Conservation (phyloP, 352 stramenopile species). For the Peronospora destructor region DNA sequence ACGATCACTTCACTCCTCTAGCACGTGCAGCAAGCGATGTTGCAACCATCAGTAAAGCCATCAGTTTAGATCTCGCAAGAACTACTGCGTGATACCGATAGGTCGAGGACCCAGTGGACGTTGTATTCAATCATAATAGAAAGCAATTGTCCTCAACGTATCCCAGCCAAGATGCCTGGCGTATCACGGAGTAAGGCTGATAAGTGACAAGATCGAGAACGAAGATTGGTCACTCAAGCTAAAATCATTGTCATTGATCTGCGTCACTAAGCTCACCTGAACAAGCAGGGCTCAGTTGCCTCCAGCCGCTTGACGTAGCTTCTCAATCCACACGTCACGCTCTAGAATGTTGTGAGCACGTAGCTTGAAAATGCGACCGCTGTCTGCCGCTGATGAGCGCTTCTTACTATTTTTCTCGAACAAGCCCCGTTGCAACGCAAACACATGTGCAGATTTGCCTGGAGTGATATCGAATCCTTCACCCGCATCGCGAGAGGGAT, state of each 20-base stretch:
- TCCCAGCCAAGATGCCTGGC: not conserved
- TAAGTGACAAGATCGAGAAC: conserved; percentile 1
- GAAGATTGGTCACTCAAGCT: conserved; percentile 1
- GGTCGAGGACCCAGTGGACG: too few relatives aligned
- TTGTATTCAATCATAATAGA: not conserved
- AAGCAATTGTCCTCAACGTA: not conserved
- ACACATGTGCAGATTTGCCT: conserved; percentile 57
- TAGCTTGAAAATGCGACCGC: conserved; percentile 73
- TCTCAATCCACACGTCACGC: conserved; percentile 75
- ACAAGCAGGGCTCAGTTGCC: conserved; percentile 23
- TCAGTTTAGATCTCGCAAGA: too few relatives aligned
- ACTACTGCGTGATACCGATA: too few relatives aligned
- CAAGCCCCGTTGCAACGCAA: conserved; percentile 62
- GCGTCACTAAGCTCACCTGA: conserved; percentile 2
- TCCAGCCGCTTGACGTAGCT: conserved; percentile 49
- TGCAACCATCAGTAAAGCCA: too few relatives aligned
- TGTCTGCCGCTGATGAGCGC: conserved; percentile 35
- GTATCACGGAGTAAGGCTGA: not conserved
- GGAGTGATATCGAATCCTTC: conserved; percentile 81
- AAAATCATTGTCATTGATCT: conserved; percentile 7
- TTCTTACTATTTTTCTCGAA: conserved; percentile 1
- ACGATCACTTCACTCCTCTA: too few relatives aligned
- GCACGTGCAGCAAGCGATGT: too few relatives aligned
- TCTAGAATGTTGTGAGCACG: conserved; percentile 80
- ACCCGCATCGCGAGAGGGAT: conserved; percentile 47